Evolutionary conservation across 2,329 filamentous ascomycete species (phyloP).

Genomic region (Penicillium sclerotiorum): DNA sequence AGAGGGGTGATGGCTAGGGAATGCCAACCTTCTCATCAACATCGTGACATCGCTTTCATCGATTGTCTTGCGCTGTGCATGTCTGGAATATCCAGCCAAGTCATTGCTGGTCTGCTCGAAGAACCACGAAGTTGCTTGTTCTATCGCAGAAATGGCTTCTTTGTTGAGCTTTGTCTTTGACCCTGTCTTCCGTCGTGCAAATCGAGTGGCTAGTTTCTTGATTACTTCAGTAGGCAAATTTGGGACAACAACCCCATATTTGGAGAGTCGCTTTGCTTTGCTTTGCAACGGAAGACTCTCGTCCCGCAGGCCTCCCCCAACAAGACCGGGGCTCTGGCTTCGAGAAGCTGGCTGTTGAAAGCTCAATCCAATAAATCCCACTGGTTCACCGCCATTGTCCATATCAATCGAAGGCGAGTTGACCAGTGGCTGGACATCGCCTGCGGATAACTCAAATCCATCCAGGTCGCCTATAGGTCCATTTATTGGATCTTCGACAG

Average conservation of each 20-base stretch:
- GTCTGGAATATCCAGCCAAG: slow-evolving; percentile 74
- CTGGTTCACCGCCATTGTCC: slow-evolving; percentile 32
- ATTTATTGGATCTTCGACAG: slow-evolving; percentile 33
- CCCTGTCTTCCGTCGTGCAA: slow-evolving; percentile 67
- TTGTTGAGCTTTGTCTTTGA: slow-evolving; percentile 70
- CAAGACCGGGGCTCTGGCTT: slow-evolving; percentile 36
- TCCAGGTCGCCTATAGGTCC: slow-evolving; percentile 38
- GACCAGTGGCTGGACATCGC: slow-evolving; percentile 29
- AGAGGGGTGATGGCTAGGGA: not conserved
- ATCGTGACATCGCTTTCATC: slow-evolving; percentile 82
- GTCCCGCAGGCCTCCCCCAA: slow-evolving; percentile 40
- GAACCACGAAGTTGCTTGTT: slow-evolving; percentile 85
- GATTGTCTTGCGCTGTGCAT: slow-evolving; percentile 81
- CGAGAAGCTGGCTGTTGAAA: slow-evolving; percentile 31
- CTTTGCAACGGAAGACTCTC: slow-evolving; percentile 31
- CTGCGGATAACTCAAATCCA: slow-evolving; percentile 36
- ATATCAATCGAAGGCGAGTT: slow-evolving; percentile 30
- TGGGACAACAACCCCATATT: slow-evolving; percentile 74
- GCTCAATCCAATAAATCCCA: slow-evolving; percentile 28
- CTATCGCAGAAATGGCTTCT: slow-evolving; percentile 73
- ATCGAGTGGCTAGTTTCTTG: slow-evolving; percentile 66
- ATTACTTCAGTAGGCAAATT: slow-evolving; percentile 73
- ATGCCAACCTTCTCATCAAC: slow-evolving; percentile 76
- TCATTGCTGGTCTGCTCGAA: slow-evolving; percentile 87
- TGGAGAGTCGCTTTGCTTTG: slow-evolving; percentile 64